A percentile compares a stretch with the other conserved stretches of the same genome.
Evolutionary conservation across 2,329 filamentous ascomycete species (phyloP).

Genomic region (Alternaria conjuncta): DNA sequence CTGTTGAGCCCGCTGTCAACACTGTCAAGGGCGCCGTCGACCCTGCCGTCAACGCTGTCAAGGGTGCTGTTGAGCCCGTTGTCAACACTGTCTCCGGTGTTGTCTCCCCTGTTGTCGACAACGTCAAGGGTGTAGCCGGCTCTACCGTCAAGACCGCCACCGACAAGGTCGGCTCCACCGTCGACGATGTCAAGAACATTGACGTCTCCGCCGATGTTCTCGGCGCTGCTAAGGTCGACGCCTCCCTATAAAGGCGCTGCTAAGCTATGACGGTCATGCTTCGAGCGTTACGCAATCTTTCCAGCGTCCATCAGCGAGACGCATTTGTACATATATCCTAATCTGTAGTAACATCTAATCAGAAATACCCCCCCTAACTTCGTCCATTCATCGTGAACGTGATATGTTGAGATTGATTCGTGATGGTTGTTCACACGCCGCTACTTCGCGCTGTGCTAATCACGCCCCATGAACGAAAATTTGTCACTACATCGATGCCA

Average conservation of each 20-base stretch:
- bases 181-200: neutral
- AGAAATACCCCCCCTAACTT: neutral
- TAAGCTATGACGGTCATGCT: neutral
- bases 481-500: too few species aligned
- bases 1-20: neutral
- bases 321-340: neutral
- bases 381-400: neutral
- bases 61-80: neutral
- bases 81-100: neutral
- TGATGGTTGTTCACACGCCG: accelerated
- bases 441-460: too few species aligned
- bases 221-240: neutral
- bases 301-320: neutral
- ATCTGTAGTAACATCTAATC: neutral
- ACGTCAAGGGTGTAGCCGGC: neutral
- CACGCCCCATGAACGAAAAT: too few species aligned
- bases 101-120: neutral
- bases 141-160: neutral
- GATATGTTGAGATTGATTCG: too few species aligned
- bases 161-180: neutral
- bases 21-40: neutral
- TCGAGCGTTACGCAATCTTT: neutral
- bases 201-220: neutral
- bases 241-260: neutral
- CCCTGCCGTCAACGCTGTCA: neutral